A percentile compares a stretch with the other conserved stretches of the same genome.
These are phyloP conservation scores for Sphagnum magellanicum DNA, from an alignment of 228 moss, liverwort and hornwort species.

Conservation along the genomic window DNA sequence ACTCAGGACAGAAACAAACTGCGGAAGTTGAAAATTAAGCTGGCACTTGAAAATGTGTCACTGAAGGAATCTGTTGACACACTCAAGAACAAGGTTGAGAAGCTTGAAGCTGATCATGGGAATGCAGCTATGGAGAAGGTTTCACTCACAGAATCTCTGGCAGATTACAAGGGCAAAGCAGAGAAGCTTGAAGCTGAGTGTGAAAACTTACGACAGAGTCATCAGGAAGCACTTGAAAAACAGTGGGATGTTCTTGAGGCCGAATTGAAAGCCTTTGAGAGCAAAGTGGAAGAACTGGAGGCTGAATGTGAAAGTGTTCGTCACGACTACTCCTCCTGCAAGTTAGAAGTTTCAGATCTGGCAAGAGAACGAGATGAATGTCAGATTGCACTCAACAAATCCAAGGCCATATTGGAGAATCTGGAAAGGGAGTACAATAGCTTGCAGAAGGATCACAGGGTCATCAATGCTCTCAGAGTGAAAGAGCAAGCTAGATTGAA, in stretches of 20 bases:
- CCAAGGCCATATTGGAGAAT: slow-evolving; percentile 36
- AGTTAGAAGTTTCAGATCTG: slow-evolving; percentile 38
- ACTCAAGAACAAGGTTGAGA: neutral
- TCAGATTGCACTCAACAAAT: slow-evolving; percentile 21
- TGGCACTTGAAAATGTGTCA: slow-evolving; percentile 47
- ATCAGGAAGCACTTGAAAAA: slow-evolving; percentile 30
- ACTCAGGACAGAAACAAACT: slow-evolving; percentile 38
- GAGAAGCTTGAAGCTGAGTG: slow-evolving; percentile 16
- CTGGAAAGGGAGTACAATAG: slow-evolving; percentile 32
- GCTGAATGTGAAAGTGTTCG: slow-evolving; percentile 42
- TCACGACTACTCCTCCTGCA: slow-evolving; percentile 37
- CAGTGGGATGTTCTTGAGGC: slow-evolving; percentile 46
- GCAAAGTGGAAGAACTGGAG: slow-evolving; percentile 45
- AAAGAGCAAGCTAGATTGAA: slow-evolving; percentile 2
- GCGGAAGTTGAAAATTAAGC: slow-evolving; percentile 33
- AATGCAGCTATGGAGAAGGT: neutral
- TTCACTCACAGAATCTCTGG: neutral
- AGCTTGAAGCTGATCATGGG: slow-evolving; percentile 16
- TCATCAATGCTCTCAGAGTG: neutral
- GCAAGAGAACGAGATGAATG: slow-evolving; percentile 13
- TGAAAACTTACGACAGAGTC: slow-evolving; percentile 8
- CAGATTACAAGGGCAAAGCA: slow-evolving; percentile 16
- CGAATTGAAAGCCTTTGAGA: slow-evolving; percentile 40
- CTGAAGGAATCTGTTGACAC: slow-evolving; percentile 23
- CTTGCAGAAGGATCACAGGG: slow-evolving; percentile 23